These are phyloP conservation scores for Plasmodium blacklocki DNA, from an alignment of 169 alveolate species.

Conservation along the genomic window DNA sequence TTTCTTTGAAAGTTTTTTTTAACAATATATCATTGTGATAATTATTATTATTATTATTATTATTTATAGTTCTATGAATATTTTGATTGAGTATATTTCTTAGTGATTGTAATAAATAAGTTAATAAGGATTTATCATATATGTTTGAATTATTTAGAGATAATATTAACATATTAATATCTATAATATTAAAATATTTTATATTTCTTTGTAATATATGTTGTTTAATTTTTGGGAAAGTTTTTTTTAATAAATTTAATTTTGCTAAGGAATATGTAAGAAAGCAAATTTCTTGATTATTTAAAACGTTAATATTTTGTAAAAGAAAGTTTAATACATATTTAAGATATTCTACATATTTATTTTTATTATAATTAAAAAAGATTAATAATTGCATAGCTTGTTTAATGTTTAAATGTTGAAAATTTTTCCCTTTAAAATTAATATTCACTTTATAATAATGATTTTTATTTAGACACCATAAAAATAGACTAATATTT, in stretches of 20 bases:
- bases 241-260: slow-evolving; percentile 27
- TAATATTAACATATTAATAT: slow-evolving; percentile 38
- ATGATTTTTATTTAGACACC: slow-evolving; percentile 62
- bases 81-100: slow-evolving; percentile 10
- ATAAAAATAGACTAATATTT: slow-evolving; percentile 61
- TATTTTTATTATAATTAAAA: slow-evolving; percentile 54
- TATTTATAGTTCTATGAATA: neutral
- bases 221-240: slow-evolving; percentile 21
- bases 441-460: slow-evolving; percentile 37
- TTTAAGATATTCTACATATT: slow-evolving; percentile 50
- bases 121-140: slow-evolving; percentile 24
- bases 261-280: slow-evolving; percentile 48
- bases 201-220: slow-evolving; percentile 30
- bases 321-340: slow-evolving; percentile 42
- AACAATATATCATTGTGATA: no score
- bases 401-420: slow-evolving; percentile 67
- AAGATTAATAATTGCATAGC: slow-evolving; percentile 61
- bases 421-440: slow-evolving; percentile 40
- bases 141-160: slow-evolving; percentile 58
- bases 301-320: slow-evolving; percentile 24
- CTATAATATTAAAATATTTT: slow-evolving; percentile 23
- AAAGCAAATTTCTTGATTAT: slow-evolving; percentile 57
- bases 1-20: neutral
- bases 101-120: slow-evolving; percentile 28
- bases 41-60: neutral